Conservation (phyloP, 1,284 basidiomycete species). For the Trametes sp. region DNA sequence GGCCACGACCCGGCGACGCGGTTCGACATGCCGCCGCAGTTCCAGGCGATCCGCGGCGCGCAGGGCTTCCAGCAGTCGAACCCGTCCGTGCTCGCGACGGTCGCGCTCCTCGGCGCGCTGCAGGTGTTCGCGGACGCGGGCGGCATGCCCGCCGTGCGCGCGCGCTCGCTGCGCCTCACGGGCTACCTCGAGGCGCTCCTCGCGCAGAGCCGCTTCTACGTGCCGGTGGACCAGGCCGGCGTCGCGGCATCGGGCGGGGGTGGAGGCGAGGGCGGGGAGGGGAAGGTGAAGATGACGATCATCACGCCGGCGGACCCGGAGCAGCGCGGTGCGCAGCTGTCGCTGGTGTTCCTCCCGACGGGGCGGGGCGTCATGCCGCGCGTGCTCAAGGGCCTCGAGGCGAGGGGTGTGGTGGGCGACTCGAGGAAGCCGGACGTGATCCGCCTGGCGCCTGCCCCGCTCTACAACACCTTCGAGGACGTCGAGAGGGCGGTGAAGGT, state of each 20-base stretch:
- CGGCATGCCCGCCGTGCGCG: conserved; percentile 73
- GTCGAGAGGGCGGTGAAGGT: conserved; percentile 72
- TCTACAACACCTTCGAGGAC: conserved; percentile 87
- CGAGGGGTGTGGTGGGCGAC: conserved; percentile 86
- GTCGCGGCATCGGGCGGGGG: conserved; percentile 33
- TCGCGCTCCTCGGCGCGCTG: conserved; percentile 83
- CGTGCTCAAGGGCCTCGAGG: conserved; percentile 68
- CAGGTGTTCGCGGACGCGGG: conserved; percentile 82
- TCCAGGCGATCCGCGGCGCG: conserved; percentile 88
- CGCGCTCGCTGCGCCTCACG: conserved; percentile 78
- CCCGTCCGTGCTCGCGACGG: conserved; percentile 83
- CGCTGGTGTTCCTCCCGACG: conserved; percentile 77
- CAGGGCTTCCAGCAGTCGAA: conserved; percentile 97
- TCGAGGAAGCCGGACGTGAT: conserved; percentile 92
- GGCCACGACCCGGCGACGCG: conserved; percentile 89
- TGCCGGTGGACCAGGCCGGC: conserved; percentile 50
- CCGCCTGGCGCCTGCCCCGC: conserved; percentile 81
- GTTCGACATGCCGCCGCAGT: conserved; percentile 89
- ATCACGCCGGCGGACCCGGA: conserved; percentile 80
- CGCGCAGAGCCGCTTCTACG: conserved; percentile 66
- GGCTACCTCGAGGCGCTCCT: conserved; percentile 74
- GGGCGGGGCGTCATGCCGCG: conserved; percentile 73
- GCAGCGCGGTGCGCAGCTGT: conserved; percentile 86
- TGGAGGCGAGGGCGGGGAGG: too few species aligned
- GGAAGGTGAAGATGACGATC: conserved; percentile 80